A percentile compares a stretch with the other conserved stretches of the same genome.
Conservation (phyloP, 2,329 filamentous ascomycete species). For the Pseudogymnoascus sp. region DNA sequence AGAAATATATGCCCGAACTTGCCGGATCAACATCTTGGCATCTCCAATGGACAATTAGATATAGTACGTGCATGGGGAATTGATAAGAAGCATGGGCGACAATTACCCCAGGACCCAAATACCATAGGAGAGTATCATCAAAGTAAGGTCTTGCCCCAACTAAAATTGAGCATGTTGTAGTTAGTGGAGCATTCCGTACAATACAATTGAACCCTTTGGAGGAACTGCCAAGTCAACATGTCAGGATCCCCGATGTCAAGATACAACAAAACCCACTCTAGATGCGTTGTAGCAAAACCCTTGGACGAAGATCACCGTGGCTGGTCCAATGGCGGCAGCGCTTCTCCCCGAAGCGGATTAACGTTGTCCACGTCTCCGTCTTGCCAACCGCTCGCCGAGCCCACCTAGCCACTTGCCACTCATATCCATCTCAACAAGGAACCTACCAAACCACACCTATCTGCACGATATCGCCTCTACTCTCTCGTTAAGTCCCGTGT, state of each 20-base stretch:
- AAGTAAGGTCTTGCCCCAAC: not conserved
- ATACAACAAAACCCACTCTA: not conserved
- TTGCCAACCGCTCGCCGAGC: not conserved
- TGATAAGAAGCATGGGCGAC: not conserved
- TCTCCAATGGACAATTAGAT: not conserved
- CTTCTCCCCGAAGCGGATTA: not conserved
- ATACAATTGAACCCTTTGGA: not conserved
- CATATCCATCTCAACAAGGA: constrained; percentile 1
- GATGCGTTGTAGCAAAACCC: not conserved
- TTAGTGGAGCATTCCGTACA: not conserved
- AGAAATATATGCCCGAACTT: constrained; percentile 1
- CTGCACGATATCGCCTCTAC: not conserved
- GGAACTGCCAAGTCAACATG: not conserved
- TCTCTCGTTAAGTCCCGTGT: not conserved
- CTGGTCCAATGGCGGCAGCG: not conserved
- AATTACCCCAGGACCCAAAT: not conserved
- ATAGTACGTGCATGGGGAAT: not conserved
- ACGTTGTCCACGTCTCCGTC: not conserved
- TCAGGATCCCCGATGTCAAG: not conserved
- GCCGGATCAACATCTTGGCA: constrained; percentile 1
- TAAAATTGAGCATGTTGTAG: not conserved
- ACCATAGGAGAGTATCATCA: not conserved
- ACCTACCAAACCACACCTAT: not conserved
- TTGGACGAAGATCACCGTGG: not conserved
- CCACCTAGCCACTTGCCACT: not conserved